Evolutionary conservation across 2,329 filamentous ascomycete genomes (phyloP).

Genomic region (Exophiala bonariae): DNA sequence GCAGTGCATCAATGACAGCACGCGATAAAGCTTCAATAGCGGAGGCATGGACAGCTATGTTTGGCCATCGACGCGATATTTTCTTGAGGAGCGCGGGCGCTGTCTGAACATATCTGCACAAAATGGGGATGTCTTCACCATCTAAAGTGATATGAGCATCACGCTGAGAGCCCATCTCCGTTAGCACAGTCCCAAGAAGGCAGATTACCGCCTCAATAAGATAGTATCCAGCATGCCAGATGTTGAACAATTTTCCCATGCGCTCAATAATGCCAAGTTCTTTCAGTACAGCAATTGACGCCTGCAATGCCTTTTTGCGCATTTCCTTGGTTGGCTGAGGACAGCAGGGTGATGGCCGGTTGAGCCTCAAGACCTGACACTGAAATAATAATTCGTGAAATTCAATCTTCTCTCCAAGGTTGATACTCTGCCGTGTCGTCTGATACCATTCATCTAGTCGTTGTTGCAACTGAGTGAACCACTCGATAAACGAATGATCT

Average conservation of each 20-base stretch:
- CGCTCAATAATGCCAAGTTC: slow-evolving; percentile 10
- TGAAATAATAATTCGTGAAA: slow-evolving; percentile 17
- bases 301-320: slow-evolving; percentile 6
- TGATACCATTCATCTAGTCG: slow-evolving; percentile 12
- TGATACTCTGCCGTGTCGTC: slow-evolving; percentile 9
- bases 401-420: slow-evolving; percentile 13
- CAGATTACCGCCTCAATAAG: slow-evolving; percentile 9
- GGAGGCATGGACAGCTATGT: slow-evolving; percentile 6
- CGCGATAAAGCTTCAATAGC: slow-evolving; percentile 5
- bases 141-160: slow-evolving; percentile 1
- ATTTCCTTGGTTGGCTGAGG: slow-evolving; percentile 7
- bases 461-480: slow-evolving; percentile 4
- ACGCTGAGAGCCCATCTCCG: neutral
- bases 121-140: slow-evolving; percentile 8
- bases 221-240: slow-evolving; percentile 15
- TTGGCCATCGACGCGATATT: slow-evolving; percentile 15
- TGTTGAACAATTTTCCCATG: slow-evolving; percentile 14
- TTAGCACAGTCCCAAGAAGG: slow-evolving; percentile 3
- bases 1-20: slow-evolving; percentile 6
- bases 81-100: slow-evolving; percentile 8
- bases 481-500: slow-evolving; percentile 4
- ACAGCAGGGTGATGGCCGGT: slow-evolving; percentile 13
- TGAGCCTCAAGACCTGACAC: slow-evolving; percentile 11
- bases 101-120: slow-evolving; percentile 11
- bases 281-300: slow-evolving; percentile 12